Percentiles rank a stretch among this genome's conserved stretches.
Conservation (phyloP, 228 moss, liverwort and hornwort genomes). For the Sphagnum fallax region DNA sequence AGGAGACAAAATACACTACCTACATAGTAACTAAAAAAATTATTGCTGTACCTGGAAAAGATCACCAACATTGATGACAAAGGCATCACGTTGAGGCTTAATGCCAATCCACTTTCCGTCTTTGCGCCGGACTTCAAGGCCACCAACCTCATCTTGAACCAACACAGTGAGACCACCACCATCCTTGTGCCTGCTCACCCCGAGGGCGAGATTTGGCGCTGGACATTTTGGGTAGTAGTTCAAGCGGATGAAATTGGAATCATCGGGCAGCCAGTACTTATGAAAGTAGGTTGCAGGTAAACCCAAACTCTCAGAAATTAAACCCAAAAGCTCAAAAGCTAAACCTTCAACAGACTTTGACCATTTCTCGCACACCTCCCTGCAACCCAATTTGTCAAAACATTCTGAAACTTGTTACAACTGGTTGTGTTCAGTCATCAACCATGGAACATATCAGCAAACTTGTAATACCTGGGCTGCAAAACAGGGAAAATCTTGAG, state of each 20-base stretch:
- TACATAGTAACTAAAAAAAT: too few species aligned
- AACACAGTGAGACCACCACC: slow-evolving; percentile 62
- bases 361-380: slow-evolving; percentile 57
- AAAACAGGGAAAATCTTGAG: too few species aligned
- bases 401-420: not conserved
- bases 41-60: slow-evolving; percentile 36
- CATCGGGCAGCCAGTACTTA: slow-evolving; percentile 19
- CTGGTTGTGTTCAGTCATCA: too few species aligned
- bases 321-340: slow-evolving; percentile 37
- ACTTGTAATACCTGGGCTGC: too few species aligned
- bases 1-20: not conserved
- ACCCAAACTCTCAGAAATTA: slow-evolving; percentile 59
- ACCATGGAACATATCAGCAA: too few species aligned
- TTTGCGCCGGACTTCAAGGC: slow-evolving; percentile 58
- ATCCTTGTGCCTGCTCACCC: slow-evolving; percentile 72
- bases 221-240: slow-evolving; percentile 68
- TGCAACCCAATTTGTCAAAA: slow-evolving; percentile 6
- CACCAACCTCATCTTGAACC: slow-evolving; percentile 65
- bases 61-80: slow-evolving; percentile 64
- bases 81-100: slow-evolving; percentile 47
- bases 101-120: slow-evolving; percentile 60
- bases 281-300: slow-evolving; percentile 47
- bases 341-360: slow-evolving; percentile 33
- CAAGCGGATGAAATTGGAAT: slow-evolving; percentile 31
- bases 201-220: slow-evolving; percentile 53